These are phyloP conservation scores for Craspedostauros australis DNA, from an alignment of 108 stramenopile genomes.

Conservation along the genomic window DNA sequence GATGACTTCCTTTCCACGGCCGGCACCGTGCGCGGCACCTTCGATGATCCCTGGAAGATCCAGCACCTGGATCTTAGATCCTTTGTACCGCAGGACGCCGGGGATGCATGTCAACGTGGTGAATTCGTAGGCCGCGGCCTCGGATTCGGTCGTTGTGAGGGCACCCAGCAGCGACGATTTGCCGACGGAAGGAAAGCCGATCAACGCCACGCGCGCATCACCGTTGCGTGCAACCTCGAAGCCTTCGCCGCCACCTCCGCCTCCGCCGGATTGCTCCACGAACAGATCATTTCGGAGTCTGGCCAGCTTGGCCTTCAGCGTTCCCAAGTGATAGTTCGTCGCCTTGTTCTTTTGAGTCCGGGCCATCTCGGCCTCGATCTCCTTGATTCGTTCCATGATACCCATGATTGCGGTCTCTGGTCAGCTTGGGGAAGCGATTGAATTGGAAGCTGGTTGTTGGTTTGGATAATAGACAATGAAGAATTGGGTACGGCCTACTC, in stretches of 20 bases:
- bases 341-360: constrained; percentile 89
- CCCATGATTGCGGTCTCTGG: constrained; percentile 27
- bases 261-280: constrained; percentile 78
- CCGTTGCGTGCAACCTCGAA: constrained; percentile 93
- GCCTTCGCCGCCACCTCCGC: constrained; percentile 70
- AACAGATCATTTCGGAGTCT: constrained; percentile 93
- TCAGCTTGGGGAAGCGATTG: too few relatives aligned
- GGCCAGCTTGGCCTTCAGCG: constrained; percentile 97
- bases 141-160: constrained; percentile 89
- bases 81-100: constrained; percentile 78
- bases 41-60: constrained; percentile 99
- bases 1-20: constrained; percentile 97
- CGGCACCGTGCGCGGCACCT: constrained; percentile 97
- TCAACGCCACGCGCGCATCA: constrained; percentile 96
- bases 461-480: too few relatives aligned
- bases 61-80: constrained; percentile 94
- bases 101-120: constrained; percentile 99
- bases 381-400: constrained; percentile 87
- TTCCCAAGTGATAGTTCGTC: constrained; percentile 86
- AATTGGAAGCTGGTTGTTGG: too few relatives aligned
- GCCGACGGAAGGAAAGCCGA: constrained; percentile 91
- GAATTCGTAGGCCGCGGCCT: constrained; percentile 93
- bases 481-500: too few relatives aligned
- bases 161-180: constrained; percentile 88
- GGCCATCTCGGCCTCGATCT: constrained; percentile 67